These are phyloP conservation scores for Macrocybe gigantea DNA, from an alignment of 768 basidiomycete species.

Conservation along the genomic window DNA sequence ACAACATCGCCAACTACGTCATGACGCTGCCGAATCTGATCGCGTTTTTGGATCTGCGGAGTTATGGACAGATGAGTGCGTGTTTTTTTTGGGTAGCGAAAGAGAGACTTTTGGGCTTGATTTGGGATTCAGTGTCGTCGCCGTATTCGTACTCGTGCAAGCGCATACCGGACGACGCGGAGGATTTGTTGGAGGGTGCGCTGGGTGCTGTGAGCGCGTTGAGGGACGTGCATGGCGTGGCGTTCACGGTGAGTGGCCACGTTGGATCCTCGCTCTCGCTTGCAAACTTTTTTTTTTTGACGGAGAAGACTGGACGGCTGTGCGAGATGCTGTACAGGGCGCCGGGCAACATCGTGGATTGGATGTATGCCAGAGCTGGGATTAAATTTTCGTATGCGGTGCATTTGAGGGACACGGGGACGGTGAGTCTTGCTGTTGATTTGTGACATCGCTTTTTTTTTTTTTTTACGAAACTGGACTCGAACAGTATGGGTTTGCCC, in stretches of 20 bases:
- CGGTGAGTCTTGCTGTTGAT: no score
- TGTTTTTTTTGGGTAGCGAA: constrained; percentile 6
- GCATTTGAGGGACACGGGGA: constrained; percentile 29
- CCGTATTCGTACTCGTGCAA: constrained; percentile 74
- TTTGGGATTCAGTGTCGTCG: constrained; percentile 49
- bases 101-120: neutral
- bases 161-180: constrained; percentile 58
- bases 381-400: constrained; percentile 29
- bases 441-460: neutral
- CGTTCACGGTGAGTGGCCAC: constrained; percentile 39
- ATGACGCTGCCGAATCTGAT: constrained; percentile 44
- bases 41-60: constrained; percentile 71
- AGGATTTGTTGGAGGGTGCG: constrained; percentile 71
- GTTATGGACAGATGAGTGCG: constrained; percentile 81
- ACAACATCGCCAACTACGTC: constrained; percentile 68
- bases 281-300: neutral
- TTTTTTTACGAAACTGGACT: neutral
- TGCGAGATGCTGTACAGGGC: constrained; percentile 28
- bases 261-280: neutral
- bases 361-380: constrained; percentile 26
- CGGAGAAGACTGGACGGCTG: constrained; percentile 16
- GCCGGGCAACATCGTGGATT: constrained; percentile 29
- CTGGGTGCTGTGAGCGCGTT: constrained; percentile 59
- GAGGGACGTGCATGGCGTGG: constrained; percentile 45
- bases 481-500: constrained; percentile 66